Percentiles rank a stretch among this genome's conserved stretches.
Conservation (phyloP, 2,329 filamentous ascomycete genomes). For the Aureobasidium sp. region DNA sequence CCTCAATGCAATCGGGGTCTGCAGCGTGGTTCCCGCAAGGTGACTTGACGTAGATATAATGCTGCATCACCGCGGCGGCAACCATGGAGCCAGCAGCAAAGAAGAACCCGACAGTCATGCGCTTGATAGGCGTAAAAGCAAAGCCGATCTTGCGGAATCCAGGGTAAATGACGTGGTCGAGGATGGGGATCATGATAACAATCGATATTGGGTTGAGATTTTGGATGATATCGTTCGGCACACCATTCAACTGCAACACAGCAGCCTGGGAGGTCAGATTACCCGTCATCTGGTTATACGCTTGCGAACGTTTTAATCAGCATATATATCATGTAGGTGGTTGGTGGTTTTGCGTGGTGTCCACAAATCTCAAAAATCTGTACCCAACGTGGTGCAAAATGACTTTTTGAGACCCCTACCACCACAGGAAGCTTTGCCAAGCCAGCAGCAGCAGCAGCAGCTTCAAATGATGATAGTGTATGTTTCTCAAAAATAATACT, state of each 20-base stretch:
- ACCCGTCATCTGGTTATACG: constrained; percentile 48
- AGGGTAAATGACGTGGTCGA: constrained; percentile 42
- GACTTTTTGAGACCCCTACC: too few relatives aligned
- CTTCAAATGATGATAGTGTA: too few relatives aligned
- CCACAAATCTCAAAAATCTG: too few relatives aligned
- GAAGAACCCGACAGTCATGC: constrained; percentile 47
- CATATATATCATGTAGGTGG: neutral
- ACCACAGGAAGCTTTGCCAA: too few relatives aligned
- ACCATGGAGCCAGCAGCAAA: constrained; percentile 47
- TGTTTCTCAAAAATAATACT: too few relatives aligned
- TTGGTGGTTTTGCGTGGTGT: too few relatives aligned
- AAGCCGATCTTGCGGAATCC: constrained; percentile 37
- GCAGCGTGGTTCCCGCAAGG: constrained; percentile 39
- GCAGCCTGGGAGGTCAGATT: constrained; percentile 42
- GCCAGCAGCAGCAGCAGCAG: neutral
- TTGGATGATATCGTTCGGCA: constrained; percentile 43
- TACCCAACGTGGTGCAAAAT: too few relatives aligned
- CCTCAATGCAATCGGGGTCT: constrained; percentile 6
- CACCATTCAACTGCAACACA: constrained; percentile 36
- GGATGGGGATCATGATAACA: constrained; percentile 40
- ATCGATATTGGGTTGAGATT: constrained; percentile 36
- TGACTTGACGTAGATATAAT: constrained; percentile 47
- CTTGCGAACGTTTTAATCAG: constrained; percentile 26
- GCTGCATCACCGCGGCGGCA: constrained; percentile 50
- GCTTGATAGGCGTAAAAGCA: constrained; percentile 45